Evolutionary conservation across 768 basidiomycete genomes (phyloP), one percentile per base, ranked within the genome.

Genomic region (Holtermannia corniformis): DNA sequence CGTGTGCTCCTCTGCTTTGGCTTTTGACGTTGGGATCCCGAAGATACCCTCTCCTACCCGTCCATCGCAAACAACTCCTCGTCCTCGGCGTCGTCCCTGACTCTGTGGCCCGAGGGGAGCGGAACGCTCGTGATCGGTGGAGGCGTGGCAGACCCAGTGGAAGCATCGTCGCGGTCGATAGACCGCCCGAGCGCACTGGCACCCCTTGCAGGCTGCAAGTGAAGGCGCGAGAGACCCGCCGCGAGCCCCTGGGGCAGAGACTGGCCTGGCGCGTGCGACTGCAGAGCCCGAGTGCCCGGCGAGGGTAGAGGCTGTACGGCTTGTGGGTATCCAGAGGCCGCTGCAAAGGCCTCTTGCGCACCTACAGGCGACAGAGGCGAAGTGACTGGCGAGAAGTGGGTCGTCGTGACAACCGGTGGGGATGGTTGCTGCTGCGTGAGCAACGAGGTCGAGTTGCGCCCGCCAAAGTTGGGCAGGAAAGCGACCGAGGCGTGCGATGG

Each of bases 171-270:
- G n/a, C n/a, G n/a, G n/a, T n/a, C n/a, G n/a, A n/a, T n/a, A n/a
- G n/a, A n/a, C 47, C n/a, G 44, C 40, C 16, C 25, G 10, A 44
- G 50, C 42, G 19, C 52, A 42, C 51, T 56, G 5, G 41, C 47
- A 14, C 27, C 20, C 21, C 41, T 56, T 13, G 60, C 50, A 26
- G 56, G 54, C 4, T 78, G 74, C 1, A 90, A 84, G 61, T 96
- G 91, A 52, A 96, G 84, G 53, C 90, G 79, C 24, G 87, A 90
- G 66, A 90, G 83, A 0, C 90, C 91, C 0, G 87, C 87, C 0
- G 90, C 91, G 24, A 96, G 79, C 27, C 91, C 91, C 51, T 92
- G 89, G 1, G 92, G 90, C 12, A 93, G 77, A 72, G 82, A 85
- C 73, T 91, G 87, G 1, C 90, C 90, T 0, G 91, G 90, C 1